Conservation (phyloP, 768 basidiomycete genomes). For the Butyriboletus loyo region DNA sequence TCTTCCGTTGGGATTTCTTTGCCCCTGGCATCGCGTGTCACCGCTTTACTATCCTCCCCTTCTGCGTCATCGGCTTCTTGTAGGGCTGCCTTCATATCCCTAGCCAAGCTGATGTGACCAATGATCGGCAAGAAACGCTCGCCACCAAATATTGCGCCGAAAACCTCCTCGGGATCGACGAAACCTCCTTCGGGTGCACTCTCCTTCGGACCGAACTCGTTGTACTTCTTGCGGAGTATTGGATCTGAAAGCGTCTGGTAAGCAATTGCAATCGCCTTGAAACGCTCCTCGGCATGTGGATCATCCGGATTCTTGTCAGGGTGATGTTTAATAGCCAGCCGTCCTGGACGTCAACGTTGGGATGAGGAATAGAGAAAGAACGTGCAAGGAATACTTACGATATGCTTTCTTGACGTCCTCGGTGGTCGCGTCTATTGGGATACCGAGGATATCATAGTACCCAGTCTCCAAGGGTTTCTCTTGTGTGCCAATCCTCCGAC, state of each 20-base stretch:
- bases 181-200: conserved; percentile 80
- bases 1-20: conserved; percentile 58
- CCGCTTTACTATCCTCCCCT: conserved; percentile 38
- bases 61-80: conserved; percentile 82
- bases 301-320: conserved; percentile 92
- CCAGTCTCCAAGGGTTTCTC: conserved; percentile 83
- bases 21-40: conserved; percentile 51
- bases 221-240: conserved; percentile 75
- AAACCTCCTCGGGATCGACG: conserved; percentile 82
- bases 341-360: conserved; percentile 42
- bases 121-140: conserved; percentile 85
- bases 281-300: conserved; percentile 80
- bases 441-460: conserved; percentile 86
- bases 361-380: background rate
- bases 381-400: conserved; percentile 40
- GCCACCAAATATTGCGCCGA: conserved; percentile 85
- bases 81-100: conserved; percentile 90
- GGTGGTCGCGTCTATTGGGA: conserved; percentile 67
- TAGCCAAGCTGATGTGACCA: conserved; percentile 81
- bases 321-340: conserved; percentile 86
- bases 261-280: conserved; percentile 88
- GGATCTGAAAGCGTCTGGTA: conserved; percentile 85
- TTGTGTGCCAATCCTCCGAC: conserved; percentile 84
- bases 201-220: conserved; percentile 86
- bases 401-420: conserved; percentile 94